A percentile compares a stretch with the other conserved stretches of the same genome.
These are phyloP conservation scores for Pharus latifolius DNA, from an alignment of 176 grass and related monocot genomes.

Conservation along the genomic window DNA sequence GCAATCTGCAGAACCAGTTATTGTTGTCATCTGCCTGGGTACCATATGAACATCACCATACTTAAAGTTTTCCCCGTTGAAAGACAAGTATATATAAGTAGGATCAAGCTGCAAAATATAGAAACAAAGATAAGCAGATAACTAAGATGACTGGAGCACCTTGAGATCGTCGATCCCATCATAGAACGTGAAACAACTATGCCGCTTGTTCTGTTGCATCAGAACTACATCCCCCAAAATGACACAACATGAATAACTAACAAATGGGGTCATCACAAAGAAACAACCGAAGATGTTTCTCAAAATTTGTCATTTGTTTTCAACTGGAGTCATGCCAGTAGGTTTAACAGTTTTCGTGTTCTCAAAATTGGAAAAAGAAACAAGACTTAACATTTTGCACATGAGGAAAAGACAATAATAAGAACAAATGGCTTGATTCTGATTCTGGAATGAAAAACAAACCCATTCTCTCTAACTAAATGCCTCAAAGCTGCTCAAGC, in stretches of 20 bases:
- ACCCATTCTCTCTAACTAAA: constrained; percentile 95
- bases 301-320: not conserved
- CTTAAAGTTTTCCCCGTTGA: constrained; percentile 56
- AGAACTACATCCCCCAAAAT: constrained; percentile 34
- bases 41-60: constrained; percentile 50
- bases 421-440: not conserved
- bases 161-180: constrained; percentile 54
- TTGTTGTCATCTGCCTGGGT: constrained; percentile 45
- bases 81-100: constrained; percentile 2
- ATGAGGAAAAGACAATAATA: not conserved
- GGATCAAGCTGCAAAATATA: not conserved
- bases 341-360: not conserved
- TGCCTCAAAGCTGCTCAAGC: constrained; percentile 87
- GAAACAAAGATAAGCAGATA: not conserved
- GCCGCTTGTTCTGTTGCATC: constrained; percentile 74
- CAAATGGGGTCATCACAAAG: not conserved
- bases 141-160: constrained; percentile 31
- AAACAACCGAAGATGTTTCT: not conserved
- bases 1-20: constrained; percentile 73
- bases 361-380: not conserved
- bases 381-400: not conserved
- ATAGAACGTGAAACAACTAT: constrained; percentile 55
- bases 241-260: not conserved
- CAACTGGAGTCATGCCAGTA: no score
- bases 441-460: not conserved